Evolutionary conservation across 148 eudicot species (phyloP), one percentile per base, ranked within the genome.

Genomic region (Polygonum maritimum): DNA sequence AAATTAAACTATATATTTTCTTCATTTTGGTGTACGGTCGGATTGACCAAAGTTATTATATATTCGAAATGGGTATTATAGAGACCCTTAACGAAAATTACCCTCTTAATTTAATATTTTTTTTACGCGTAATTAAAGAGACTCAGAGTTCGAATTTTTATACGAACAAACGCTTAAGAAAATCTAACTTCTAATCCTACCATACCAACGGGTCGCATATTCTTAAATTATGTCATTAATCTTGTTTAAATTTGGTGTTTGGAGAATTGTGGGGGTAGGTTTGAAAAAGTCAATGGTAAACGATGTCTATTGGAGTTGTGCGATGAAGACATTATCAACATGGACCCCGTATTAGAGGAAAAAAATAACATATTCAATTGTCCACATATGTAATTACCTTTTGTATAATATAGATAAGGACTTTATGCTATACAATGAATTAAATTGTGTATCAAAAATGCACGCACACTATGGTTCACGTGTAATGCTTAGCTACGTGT

Each of bases 211-310:
- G 1, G 31, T 26, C 31, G 1, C 31, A 26, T 26, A 26, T 26
- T 26, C 31, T 26, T 26, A 26, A 26, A 26, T 26, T 26, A 26
- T 26, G 31, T 26, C 31, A 26, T 26, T 31, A 63, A 63, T 63
- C 39, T 35, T 18, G 19, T 15, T 67, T 36, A 36, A 36, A 36
- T 67, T 67, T 67, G 71, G 19, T 67, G 19, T 67, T 67, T 67
- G 71, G 71, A 36, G 41, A 36, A 2, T 35, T 6, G 41, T 33
- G 44, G 71, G 71, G 71, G 71, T 67, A 15, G 71, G 71, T 67
- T 67, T 67, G 71, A 67, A 67, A 67, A 16, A 67, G 71, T 67
- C 71, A 36, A 62, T 9, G 71, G 44, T 67, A 38, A 15, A 67
- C 41, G 41, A 67, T 67, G 21, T 38, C 45, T 35, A 67, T 36